A percentile compares a stretch with the other conserved stretches of the same genome.
phyloP scores from a whole-genome alignment of 345 rosid genomes.

The Microcos paniculata region DNA sequence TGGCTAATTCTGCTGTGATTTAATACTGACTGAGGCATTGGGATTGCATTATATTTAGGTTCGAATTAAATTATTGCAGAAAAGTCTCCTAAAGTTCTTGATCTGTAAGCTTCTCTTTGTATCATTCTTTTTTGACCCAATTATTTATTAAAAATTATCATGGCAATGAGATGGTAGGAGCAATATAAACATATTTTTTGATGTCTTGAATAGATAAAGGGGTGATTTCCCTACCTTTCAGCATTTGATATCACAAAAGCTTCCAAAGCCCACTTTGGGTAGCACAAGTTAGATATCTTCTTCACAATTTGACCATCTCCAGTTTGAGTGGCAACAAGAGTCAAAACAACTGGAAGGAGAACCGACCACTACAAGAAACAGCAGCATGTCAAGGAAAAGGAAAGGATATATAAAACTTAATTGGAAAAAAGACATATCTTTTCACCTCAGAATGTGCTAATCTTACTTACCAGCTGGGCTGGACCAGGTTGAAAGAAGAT shows the following conservation, averaged over 20 bases:
- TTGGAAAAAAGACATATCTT: not conserved
- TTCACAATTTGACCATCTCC: constrained; percentile 34
- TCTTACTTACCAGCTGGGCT: constrained; percentile 85
- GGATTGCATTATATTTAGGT: not conserved
- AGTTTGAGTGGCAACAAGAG: constrained; percentile 73
- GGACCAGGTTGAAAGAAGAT: constrained; percentile 78
- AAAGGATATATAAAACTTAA: not conserved
- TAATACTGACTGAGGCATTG: not conserved
- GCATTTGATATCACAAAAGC: constrained; percentile 87
- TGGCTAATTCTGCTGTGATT: not conserved
- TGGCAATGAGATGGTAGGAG: not conserved
- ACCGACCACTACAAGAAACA: constrained; percentile 75
- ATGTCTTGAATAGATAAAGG: not conserved
- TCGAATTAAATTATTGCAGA: not conserved
- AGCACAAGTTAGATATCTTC: constrained; percentile 56
- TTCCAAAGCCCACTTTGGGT: constrained; percentile 86
- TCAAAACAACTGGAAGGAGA: constrained; percentile 93
- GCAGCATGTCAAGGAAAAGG: constrained; percentile 10
- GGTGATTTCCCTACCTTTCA: constrained; percentile 44
- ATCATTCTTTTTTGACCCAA: not conserved
- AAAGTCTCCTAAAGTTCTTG: not conserved
- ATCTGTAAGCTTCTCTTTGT: not conserved
- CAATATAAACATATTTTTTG: not conserved
- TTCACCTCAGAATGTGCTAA: not conserved
- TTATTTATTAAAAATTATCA: not conserved